Evolutionary conservation across 352 stramenopile species (phyloP).

Genomic region (Phytophthora pseudosyringae): DNA sequence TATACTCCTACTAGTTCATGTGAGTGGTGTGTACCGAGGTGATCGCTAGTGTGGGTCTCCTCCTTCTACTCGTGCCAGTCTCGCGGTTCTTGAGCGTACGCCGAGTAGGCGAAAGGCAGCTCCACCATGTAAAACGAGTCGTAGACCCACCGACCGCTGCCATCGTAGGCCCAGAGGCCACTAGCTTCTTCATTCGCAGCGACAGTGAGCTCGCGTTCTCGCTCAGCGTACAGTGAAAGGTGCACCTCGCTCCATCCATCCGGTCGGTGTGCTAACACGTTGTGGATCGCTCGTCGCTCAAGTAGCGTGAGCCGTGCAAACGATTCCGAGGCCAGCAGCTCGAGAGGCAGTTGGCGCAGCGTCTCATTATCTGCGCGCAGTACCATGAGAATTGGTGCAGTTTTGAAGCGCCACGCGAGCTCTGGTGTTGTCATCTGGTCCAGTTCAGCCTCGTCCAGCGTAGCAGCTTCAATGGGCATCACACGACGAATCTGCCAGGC

Average conservation of each 20-base stretch:
- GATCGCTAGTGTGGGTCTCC: background rate
- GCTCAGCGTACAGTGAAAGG: conserved; percentile 13
- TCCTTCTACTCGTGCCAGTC: conserved; percentile 7
- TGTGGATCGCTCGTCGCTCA: conserved; percentile 30
- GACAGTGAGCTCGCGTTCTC: conserved; percentile 20
- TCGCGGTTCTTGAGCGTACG: conserved; percentile 25
- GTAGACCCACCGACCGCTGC: background rate
- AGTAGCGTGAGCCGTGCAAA: conserved; percentile 16
- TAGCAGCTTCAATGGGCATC: conserved; percentile 19
- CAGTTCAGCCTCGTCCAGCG: conserved; percentile 5
- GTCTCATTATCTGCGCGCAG: conserved; percentile 14
- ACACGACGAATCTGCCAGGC: conserved; percentile 27
- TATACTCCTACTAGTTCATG: background rate
- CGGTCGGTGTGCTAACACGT: conserved; percentile 18
- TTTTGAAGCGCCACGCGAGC: conserved; percentile 23
- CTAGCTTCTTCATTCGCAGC: background rate
- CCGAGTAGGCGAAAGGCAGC: conserved; percentile 2
- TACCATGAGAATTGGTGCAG: conserved; percentile 16
- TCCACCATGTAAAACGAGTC: conserved; percentile 16
- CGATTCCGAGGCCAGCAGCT: conserved; percentile 11
- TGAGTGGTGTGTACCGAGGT: background rate
- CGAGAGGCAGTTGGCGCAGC: conserved; percentile 12
- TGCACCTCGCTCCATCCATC: conserved; percentile 11
- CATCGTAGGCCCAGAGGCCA: background rate
- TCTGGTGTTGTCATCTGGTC: conserved; percentile 13